phyloP scores from a whole-genome alignment of 306 rosid species.

The Acmispon strigosus region DNA sequence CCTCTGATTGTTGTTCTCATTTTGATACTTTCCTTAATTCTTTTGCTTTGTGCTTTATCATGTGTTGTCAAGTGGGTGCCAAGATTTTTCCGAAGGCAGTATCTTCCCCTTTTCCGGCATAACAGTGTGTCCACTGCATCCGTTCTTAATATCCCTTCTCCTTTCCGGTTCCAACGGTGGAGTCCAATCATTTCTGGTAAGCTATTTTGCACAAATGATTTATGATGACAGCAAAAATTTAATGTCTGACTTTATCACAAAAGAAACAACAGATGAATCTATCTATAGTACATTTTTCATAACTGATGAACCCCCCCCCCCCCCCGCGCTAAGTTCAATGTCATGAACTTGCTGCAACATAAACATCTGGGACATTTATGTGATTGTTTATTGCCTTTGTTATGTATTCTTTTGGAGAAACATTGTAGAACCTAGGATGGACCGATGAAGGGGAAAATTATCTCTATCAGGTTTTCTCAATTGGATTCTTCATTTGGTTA shows the following conservation, averaged over 20 bases:
- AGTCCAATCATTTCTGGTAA: slow-evolving; percentile 90
- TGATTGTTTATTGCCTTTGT: neutral
- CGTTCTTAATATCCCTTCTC: slow-evolving; percentile 64
- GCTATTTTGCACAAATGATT: slow-evolving; percentile 17
- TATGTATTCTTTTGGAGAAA: neutral
- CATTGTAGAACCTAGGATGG: neutral
- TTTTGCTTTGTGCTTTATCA: slow-evolving; percentile 61
- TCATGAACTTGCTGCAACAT: neutral
- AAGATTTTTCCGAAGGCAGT: slow-evolving; percentile 67
- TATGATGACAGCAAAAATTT: neutral
- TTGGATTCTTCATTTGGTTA: neutral
- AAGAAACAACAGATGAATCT: neutral
- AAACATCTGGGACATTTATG: neutral
- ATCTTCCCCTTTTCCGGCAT: slow-evolving; percentile 80
- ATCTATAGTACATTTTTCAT: neutral
- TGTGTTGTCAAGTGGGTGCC: slow-evolving; percentile 63
- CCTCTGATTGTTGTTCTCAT: slow-evolving; percentile 50
- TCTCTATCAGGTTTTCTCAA: neutral
- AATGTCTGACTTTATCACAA: neutral
- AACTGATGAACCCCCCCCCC: slow-evolving; percentile 5
- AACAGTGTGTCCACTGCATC: slow-evolving; percentile 55
- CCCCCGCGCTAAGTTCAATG: neutral
- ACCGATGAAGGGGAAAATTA: neutral
- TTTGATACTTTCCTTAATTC: slow-evolving; percentile 55
- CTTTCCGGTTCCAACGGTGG: slow-evolving; percentile 82